Conservation (phyloP, 352 stramenopile genomes). For the Phytopythium oedochilum region DNA sequence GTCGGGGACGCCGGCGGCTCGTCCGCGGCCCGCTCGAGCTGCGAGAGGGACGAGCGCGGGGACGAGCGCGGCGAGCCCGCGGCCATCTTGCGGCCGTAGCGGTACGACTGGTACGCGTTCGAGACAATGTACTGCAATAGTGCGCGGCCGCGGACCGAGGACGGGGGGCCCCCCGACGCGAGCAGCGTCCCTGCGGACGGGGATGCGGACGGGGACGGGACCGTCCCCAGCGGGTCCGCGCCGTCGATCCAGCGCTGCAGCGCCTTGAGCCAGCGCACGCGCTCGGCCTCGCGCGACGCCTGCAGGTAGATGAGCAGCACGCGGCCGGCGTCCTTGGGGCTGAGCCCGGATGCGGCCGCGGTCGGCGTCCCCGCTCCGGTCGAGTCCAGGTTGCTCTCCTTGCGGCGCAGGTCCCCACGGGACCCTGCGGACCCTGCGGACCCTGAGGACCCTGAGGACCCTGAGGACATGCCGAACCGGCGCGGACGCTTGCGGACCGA, state of each 20-base stretch:
- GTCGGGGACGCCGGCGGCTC: constrained; percentile 30
- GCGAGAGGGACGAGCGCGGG: not conserved
- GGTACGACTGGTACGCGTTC: constrained; percentile 59
- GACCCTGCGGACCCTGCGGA: constrained; percentile 5
- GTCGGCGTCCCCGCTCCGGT: not conserved
- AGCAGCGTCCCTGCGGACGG: not conserved
- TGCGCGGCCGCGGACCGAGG: constrained; percentile 38
- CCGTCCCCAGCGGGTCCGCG: constrained; percentile 19
- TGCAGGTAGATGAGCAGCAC: constrained; percentile 74
- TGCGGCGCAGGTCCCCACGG: constrained; percentile 52
- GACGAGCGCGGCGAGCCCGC: not conserved
- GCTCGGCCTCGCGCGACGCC: constrained; percentile 49
- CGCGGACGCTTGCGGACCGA: constrained; percentile 51
- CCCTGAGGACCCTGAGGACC: too few relatives aligned
- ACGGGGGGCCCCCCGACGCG: not conserved
- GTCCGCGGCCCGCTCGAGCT: not conserved
- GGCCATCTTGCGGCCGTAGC: constrained; percentile 50
- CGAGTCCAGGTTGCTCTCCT: constrained; percentile 49
- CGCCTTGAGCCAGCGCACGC: constrained; percentile 64
- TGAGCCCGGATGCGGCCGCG: not conserved
- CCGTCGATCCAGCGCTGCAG: constrained; percentile 73
- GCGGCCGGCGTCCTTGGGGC: constrained; percentile 23
- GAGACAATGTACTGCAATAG: constrained; percentile 76
- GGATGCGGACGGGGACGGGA: not conserved
- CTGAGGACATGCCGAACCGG: constrained; percentile 7